Evolutionary conservation across 176 grass and related monocot species (phyloP).

Genomic region (Zoysia japonica): DNA sequence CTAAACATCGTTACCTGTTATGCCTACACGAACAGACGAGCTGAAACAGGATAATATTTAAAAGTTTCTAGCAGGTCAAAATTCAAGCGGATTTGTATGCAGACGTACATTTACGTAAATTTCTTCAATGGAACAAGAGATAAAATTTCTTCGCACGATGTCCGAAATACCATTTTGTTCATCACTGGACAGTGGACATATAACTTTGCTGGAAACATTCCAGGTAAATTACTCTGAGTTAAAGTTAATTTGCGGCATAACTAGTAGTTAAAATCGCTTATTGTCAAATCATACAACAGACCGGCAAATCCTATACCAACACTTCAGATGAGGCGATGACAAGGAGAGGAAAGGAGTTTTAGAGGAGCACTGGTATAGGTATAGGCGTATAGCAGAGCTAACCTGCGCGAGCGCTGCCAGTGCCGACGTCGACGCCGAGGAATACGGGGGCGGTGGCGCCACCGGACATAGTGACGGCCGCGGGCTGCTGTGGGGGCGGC

Average conservation of each 20-base stretch:
- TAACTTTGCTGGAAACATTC: background rate
- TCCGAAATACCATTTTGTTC: conserved; percentile 21
- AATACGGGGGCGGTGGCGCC: conserved; percentile 38
- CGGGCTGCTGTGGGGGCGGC: conserved; percentile 7
- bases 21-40: background rate
- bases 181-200: background rate
- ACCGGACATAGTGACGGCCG: conserved; percentile 33
- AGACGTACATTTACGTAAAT: background rate
- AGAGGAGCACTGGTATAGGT: background rate
- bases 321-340: background rate
- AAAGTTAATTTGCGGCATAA: background rate
- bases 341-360: background rate
- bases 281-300: conserved; percentile 6
- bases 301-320: background rate
- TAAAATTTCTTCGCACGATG: background rate
- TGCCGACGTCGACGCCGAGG: conserved; percentile 90
- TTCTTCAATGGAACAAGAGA: background rate
- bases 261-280: background rate
- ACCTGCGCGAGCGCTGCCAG: conserved; percentile 93
- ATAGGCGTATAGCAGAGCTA: background rate
- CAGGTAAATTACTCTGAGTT: background rate
- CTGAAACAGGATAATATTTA: background rate
- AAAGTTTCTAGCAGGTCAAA: background rate
- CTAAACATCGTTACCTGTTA: background rate
- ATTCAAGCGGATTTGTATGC: background rate